Percentiles rank a stretch among this genome's conserved stretches.
Conservation (phyloP, 805 yeast species). For the Lipomyces lipofer region DNA sequence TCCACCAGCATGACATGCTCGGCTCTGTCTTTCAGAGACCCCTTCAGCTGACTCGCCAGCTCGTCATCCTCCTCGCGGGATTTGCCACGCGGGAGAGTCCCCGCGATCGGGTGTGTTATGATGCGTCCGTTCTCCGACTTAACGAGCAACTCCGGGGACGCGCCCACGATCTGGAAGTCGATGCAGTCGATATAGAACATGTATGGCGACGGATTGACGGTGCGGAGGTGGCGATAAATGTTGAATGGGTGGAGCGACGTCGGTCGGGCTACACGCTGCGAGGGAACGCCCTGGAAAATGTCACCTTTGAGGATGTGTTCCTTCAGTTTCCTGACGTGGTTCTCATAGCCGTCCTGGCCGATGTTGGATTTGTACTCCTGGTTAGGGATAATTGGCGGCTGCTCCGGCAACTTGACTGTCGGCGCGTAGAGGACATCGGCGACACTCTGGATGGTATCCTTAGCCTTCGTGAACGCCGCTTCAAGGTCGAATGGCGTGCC, state of each 20-base stretch:
- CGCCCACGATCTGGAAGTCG: slow-evolving; percentile 95
- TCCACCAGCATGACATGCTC: slow-evolving; percentile 99
- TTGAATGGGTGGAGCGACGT: slow-evolving; percentile 96
- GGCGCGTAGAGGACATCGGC: slow-evolving; percentile 47
- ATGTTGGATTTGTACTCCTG: slow-evolving; percentile 82
- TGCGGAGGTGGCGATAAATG: slow-evolving; percentile 88
- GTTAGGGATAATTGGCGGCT: slow-evolving; percentile 64
- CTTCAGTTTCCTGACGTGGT: slow-evolving; percentile 72
- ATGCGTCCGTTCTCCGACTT: slow-evolving; percentile 78
- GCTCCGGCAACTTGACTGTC: slow-evolving; percentile 62
- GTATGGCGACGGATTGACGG: slow-evolving; percentile 97
- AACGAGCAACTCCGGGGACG: slow-evolving; percentile 92
- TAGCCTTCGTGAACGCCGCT: slow-evolving; percentile 59
- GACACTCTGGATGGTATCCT: slow-evolving; percentile 50
- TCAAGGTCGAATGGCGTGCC: slow-evolving; percentile 41
- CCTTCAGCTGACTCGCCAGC: slow-evolving; percentile 69
- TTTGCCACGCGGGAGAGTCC: slow-evolving; percentile 87
- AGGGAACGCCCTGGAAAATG: slow-evolving; percentile 96
- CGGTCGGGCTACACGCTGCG: slow-evolving; percentile 94
- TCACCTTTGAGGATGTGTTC: slow-evolving; percentile 87
- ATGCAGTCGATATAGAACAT: slow-evolving; percentile 88
- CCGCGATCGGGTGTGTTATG: slow-evolving; percentile 97
- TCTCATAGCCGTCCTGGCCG: slow-evolving; percentile 91
- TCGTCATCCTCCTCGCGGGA: slow-evolving; percentile 89
- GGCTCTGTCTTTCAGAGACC: slow-evolving; percentile 88